Conservation (phyloP, 805 yeast genomes). For the Kuraishia capsulata region DNA sequence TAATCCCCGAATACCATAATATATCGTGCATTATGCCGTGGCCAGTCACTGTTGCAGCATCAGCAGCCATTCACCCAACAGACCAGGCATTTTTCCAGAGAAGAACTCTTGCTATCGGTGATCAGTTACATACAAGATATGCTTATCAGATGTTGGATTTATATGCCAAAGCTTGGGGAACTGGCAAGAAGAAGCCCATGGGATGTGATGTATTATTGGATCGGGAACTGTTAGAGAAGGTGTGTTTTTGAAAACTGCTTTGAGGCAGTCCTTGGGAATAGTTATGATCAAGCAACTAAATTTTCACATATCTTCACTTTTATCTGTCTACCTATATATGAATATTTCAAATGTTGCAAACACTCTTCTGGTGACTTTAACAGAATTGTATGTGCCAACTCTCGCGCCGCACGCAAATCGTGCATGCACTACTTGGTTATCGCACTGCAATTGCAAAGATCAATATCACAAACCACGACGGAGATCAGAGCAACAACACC, state of each 20-base stretch:
- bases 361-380: too few species aligned
- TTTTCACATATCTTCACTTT: too few species aligned
- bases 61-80: constrained; percentile 5
- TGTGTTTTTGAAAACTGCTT: background rate
- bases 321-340: too few species aligned
- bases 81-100: constrained; percentile 9
- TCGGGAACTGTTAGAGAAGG: background rate
- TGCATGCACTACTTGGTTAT: too few species aligned
- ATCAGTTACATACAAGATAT: constrained; percentile 7
- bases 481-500: too few species aligned
- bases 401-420: too few species aligned
- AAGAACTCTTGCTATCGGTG: constrained; percentile 7
- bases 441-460: too few species aligned
- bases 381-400: too few species aligned
- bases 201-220: constrained; percentile 8
- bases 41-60: constrained; percentile 12
- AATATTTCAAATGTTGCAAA: too few species aligned
- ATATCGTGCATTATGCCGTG: constrained; percentile 4
- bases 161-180: constrained; percentile 9
- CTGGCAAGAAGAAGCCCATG: constrained; percentile 2
- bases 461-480: too few species aligned
- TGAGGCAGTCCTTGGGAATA: too few species aligned
- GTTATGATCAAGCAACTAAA: too few species aligned
- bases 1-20: constrained; percentile 1
- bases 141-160: constrained; percentile 6